Evolutionary conservation across 2,329 filamentous ascomycete genomes (phyloP), one percentile per base, ranked within the genome.

Genomic region (Didymella glomerata): DNA sequence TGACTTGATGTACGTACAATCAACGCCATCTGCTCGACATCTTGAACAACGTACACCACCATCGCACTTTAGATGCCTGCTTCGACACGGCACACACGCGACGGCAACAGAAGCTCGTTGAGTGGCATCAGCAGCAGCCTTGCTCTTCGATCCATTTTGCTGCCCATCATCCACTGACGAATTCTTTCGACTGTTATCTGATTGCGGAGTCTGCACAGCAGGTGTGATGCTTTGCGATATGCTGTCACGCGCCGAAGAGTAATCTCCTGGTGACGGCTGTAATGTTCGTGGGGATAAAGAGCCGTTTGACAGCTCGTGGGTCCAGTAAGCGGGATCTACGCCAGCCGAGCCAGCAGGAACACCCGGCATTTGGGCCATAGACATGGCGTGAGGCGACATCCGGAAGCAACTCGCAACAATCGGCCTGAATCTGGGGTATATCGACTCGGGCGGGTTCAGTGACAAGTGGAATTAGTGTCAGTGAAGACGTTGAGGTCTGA

Each of bases 61-160:
- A 65, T 85, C 82, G 67, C 84, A 86, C 64, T 84, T 84, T 34
- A 85, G 69, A 68, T 85, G 84, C 32, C 82, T 76, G 22, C 76
- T 80, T 20, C 83, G 79, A 58, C 84, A 85, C 27, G 80, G 79
- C 10, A 84, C 79, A 66, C 83, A 86, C 14, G 84, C 84, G 61
- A 78, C 73, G 18, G 77, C 71, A 40, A 78, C 75, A 38, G 76
- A 76, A 4, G 73, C 71, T 57, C 74, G 69, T 47, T 59, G 56
- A 46, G 14, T 50, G 24, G 56, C 18, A 47, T 59, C 56, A 10
- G 41, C 47, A 10, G 25, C 28, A n/a, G 66, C 64, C 38, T 65
- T 60, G 47, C 45, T 62, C 54, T 56, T 71, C 48, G 71, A 69
- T 46, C 36, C 60, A 56, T 58, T 69, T 48, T 63, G 61, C 48